Conservation (phyloP, 306 rosid genomes). For the Cicer judaicum region DNA sequence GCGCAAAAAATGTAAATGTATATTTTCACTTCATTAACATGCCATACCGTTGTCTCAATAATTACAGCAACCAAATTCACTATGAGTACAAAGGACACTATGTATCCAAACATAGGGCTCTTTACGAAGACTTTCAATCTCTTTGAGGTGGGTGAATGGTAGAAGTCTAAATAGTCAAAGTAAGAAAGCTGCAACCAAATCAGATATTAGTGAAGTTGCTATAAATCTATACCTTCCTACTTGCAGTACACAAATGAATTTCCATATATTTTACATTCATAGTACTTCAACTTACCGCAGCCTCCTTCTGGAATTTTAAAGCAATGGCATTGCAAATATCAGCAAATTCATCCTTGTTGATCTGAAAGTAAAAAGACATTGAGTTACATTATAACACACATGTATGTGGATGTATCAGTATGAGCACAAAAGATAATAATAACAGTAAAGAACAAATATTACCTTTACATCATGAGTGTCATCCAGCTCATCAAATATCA, state of each 20-base stretch:
- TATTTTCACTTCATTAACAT: slow-evolving; percentile 32
- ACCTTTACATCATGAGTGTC: slow-evolving; percentile 87
- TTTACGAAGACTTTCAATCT: slow-evolving; percentile 73
- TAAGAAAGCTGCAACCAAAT: slow-evolving; percentile 76
- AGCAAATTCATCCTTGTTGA: slow-evolving; percentile 80
- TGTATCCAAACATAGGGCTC: slow-evolving; percentile 82
- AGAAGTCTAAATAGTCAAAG: slow-evolving; percentile 68
- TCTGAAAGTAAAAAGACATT: slow-evolving; percentile 54
- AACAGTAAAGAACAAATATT: slow-evolving; percentile 29
- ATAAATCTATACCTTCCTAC: slow-evolving; percentile 33
- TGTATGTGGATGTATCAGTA: neutral
- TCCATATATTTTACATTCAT: slow-evolving; percentile 29
- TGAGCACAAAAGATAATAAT: slow-evolving; percentile 23
- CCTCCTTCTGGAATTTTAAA: slow-evolving; percentile 83
- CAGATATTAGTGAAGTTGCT: slow-evolving; percentile 42
- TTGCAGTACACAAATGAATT: slow-evolving; percentile 35
- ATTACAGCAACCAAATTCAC: slow-evolving; percentile 81
- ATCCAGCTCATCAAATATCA: slow-evolving; percentile 93
- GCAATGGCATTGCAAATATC: slow-evolving; percentile 97
- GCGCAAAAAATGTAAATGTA: slow-evolving; percentile 8
- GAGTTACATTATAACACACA: slow-evolving; percentile 35
- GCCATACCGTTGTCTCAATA: slow-evolving; percentile 91
- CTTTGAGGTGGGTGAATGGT: slow-evolving; percentile 60
- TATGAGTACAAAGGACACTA: slow-evolving; percentile 77
- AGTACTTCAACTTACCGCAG: slow-evolving; percentile 61